Percentiles rank a stretch among this genome's conserved stretches.
Conservation (phyloP, 768 basidiomycete genomes). For the Boletus speciosus region DNA sequence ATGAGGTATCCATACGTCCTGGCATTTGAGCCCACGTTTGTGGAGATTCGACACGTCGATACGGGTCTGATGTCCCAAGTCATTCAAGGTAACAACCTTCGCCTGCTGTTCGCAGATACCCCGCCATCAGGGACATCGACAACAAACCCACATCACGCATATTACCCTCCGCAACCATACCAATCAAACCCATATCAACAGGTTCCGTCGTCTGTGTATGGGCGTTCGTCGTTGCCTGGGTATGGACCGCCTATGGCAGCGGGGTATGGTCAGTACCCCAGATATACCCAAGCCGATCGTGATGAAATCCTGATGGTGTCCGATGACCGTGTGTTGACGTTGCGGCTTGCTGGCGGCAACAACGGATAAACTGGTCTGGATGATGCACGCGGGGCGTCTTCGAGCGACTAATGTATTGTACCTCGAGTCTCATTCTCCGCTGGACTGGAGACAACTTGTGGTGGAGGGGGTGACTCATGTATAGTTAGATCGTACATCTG, state of each 20-base stretch:
- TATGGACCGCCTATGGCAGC: constrained; percentile 23
- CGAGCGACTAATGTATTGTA: constrained; percentile 5
- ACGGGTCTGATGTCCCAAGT: constrained; percentile 90
- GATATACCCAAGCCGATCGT: constrained; percentile 52
- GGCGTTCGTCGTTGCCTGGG: constrained; percentile 25
- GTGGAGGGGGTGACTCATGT: constrained; percentile 12
- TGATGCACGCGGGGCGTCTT: neutral
- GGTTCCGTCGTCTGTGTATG: constrained; percentile 23
- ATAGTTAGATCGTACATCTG: constrained; percentile 28
- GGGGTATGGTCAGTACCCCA: constrained; percentile 42
- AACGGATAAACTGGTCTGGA: constrained; percentile 10
- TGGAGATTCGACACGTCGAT: constrained; percentile 95
- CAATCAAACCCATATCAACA: constrained; percentile 32
- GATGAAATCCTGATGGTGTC: constrained; percentile 90
- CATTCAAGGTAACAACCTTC: constrained; percentile 88
- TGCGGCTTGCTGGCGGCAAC: constrained; percentile 47
- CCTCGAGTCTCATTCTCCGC: constrained; percentile 14
- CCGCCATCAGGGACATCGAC: constrained; percentile 80
- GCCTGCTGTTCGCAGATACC: constrained; percentile 89
- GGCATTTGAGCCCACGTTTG: constrained; percentile 94
- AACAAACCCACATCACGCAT: constrained; percentile 36
- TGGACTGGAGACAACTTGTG: constrained; percentile 9
- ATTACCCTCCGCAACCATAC: constrained; percentile 30
- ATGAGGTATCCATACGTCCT: constrained; percentile 95
- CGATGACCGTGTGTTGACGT: constrained; percentile 77